A percentile compares a stretch with the other conserved stretches of the same genome.
phyloP scores from a whole-genome alignment of 129 eudicot species.

The Flaveria robusta region DNA sequence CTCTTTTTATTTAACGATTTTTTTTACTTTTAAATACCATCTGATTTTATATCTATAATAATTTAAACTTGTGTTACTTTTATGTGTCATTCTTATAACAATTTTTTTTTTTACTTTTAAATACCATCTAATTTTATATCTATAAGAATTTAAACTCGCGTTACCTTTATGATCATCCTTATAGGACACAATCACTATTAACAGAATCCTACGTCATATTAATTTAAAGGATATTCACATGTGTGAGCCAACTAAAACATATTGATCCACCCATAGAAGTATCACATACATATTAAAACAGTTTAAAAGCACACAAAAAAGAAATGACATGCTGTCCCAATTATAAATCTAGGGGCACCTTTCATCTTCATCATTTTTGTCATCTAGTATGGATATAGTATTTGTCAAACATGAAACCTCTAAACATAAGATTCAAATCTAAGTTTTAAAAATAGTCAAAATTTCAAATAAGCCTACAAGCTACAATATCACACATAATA shows the following conservation, averaged over 20 bases:
- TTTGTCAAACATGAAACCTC: background rate
- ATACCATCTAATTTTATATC: too few relatives aligned
- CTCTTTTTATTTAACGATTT: too few relatives aligned
- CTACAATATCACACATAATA: background rate
- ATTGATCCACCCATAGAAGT: slow-evolving; percentile 18
- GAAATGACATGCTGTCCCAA: slow-evolving; percentile 10
- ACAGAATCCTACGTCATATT: slow-evolving; percentile 10
- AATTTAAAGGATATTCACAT: slow-evolving; percentile 24
- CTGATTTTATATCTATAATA: too few relatives aligned
- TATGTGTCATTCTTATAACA: too few relatives aligned
- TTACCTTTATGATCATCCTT: too few relatives aligned
- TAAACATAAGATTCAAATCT: background rate
- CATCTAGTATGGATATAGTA: background rate
- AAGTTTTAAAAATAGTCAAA: background rate
- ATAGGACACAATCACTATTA: too few relatives aligned
- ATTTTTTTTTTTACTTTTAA: too few relatives aligned
- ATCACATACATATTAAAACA: background rate
- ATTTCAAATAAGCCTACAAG: background rate
- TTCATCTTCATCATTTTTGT: slow-evolving; percentile 11
- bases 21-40: too few relatives aligned
- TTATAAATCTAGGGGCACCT: background rate
- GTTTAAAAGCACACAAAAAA: background rate
- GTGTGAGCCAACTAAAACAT: slow-evolving; percentile 8
- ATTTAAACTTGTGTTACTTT: too few relatives aligned
- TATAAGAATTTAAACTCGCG: too few relatives aligned